Percentiles rank a stretch among this genome's conserved stretches.
Conservation (phyloP, 1,284 basidiomycete genomes). For the Malassezia brasiliensis region DNA sequence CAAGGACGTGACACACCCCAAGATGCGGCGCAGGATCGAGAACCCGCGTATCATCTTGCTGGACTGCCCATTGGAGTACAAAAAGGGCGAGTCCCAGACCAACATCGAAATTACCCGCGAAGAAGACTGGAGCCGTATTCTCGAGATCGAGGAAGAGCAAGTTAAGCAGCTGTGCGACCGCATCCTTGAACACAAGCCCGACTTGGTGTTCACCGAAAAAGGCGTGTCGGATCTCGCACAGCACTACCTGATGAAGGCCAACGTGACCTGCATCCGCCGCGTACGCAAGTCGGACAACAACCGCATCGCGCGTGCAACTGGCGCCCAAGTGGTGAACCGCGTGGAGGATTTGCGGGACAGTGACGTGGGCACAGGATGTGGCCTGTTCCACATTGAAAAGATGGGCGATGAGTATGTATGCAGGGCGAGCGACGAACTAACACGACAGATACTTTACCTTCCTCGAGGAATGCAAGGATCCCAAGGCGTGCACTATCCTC, state of each 20-base stretch:
- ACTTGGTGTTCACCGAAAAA: constrained; percentile 93
- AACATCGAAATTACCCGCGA: constrained; percentile 97
- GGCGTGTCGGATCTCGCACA: constrained; percentile 89
- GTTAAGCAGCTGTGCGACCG: constrained; percentile 78
- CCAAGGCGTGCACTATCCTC: constrained; percentile 95
- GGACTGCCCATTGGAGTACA: constrained; percentile 96
- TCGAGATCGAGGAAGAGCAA: constrained; percentile 95
- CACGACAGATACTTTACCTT: constrained; percentile 70
- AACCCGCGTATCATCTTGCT: constrained; percentile 82
- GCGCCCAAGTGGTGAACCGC: constrained; percentile 92
- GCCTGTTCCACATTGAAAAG: constrained; percentile 91
- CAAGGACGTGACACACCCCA: constrained; percentile 97
- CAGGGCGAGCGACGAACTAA: constrained; percentile 49
- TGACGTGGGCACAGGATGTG: constrained; percentile 85
- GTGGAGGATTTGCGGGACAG: constrained; percentile 85
- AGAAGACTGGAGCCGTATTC: constrained; percentile 80
- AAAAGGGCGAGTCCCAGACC: constrained; percentile 96
- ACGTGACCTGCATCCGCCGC: constrained; percentile 82
- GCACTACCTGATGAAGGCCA: constrained; percentile 76
- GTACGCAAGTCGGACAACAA: constrained; percentile 99
- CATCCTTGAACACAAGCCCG: constrained; percentile 87
- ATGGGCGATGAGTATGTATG: constrained; percentile 81
- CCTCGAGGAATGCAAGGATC: constrained; percentile 79
- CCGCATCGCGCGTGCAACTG: constrained; percentile 87
- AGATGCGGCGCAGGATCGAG: constrained; percentile 83